Evolutionary conservation across 108 stramenopile species (phyloP), one percentile per base, ranked within the genome.

Genomic region (Schizochytrium sp.): DNA sequence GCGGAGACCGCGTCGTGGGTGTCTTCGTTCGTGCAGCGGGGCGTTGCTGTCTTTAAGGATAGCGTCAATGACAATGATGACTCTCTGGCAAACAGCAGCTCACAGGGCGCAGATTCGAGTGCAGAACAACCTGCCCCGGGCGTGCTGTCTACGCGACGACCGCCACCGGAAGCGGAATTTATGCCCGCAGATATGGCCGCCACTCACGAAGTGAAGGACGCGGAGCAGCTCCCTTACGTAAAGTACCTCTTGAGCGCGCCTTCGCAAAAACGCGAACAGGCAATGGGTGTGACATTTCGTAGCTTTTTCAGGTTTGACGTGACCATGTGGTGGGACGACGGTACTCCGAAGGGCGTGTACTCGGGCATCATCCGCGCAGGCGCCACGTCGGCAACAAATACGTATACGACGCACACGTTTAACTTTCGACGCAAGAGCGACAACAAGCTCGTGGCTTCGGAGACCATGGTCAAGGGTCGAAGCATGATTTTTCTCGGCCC

Each of bases 141-240:
- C 55, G 55, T 16, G 55, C 55, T 57, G 14, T 57, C 55, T 1
- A 69, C 14, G 41, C 63, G 44, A 6, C 76, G 45, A 8, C 51
- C 48, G 10, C 76, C 93, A 10, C 90, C 98, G 18, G 96, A 98
- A 3, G 98, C 98, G 98, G 98, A 99, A 94, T 96, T 97, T 21
- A 96, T 97, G 91, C 94, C 96, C 47, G 93, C 93, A 69, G 96
- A 96, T 60, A 96, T 95, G 95, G 96, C 96, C 72, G 92, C 93
- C 76, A 95, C 94, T 87, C 95, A 96, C 90, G 97, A 96, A 60
- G 93, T 97, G 88, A 94, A 94, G 58, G 96, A 96, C 76, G 96
- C 97, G 16, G 95, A 91, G 10, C 96, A 95, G 87, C 91, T 92
- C 58, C 95, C 95, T 14, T 97, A 96, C 91, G 96, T 96, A 25